phyloP scores from a whole-genome alignment of 345 rosid genomes.

The Arabis hirsuta region DNA sequence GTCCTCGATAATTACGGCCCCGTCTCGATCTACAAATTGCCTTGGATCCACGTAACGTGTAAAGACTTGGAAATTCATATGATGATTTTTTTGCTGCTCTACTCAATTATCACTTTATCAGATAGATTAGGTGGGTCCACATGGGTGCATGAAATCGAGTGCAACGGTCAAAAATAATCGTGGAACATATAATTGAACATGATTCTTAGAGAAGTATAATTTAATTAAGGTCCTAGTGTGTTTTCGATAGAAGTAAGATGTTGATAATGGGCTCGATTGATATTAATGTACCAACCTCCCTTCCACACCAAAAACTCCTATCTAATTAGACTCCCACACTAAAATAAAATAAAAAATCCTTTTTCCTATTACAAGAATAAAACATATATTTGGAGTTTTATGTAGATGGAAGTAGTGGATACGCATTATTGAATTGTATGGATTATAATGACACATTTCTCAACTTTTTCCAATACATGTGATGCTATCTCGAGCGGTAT shows the following conservation, averaged over 20 bases:
- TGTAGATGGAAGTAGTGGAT: conserved; percentile 15
- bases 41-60: conserved; percentile 47
- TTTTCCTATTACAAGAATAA: neutral
- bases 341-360: neutral
- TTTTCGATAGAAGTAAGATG: conserved; percentile 13
- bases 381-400: neutral
- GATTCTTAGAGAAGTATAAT: neutral
- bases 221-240: conserved; percentile 25
- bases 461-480: conserved; percentile 35
- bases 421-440: conserved; percentile 30
- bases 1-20: conserved; percentile 41
- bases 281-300: neutral
- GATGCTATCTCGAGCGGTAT: conserved; percentile 40
- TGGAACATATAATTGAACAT: neutral
- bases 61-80: conserved; percentile 32
- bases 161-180: conserved; percentile 35
- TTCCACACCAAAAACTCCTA: conserved; percentile 19
- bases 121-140: conserved; percentile 43
- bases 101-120: conserved; percentile 45
- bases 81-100: conserved; percentile 29
- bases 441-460: conserved; percentile 36
- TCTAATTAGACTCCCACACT: neutral
- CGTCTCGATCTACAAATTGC: conserved; percentile 43
- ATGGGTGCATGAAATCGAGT: conserved; percentile 38
- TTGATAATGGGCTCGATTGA: conserved; percentile 13